Base-by-base conservation (phyloP, 129 eudicot species). In the Cynara cardunculus region DNA sequence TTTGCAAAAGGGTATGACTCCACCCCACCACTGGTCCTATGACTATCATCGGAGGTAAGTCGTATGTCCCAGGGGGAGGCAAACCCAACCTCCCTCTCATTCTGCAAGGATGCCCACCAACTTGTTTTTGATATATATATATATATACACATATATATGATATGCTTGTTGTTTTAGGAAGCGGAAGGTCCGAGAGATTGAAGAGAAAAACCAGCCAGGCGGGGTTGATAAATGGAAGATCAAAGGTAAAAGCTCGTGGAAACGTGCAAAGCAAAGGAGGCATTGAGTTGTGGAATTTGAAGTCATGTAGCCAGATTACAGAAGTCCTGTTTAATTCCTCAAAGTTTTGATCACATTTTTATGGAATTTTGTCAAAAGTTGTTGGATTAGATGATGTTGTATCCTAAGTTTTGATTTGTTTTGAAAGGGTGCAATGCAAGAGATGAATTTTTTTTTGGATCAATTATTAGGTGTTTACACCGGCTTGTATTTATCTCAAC, bases 141-240 rank as follows among this genome's bases (percentile, higher is more conserved):
- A 25, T 31, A 31, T 31, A 31, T 31, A 31, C 5, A 31, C 4
- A 31, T 4, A 31, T 4, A 32, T 7, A 34, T 14, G 6, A 13
- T 14, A 16, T 53, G 22, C 19, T 53, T 0, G 8, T 16, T 22
- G 2, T 61, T 76, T 19, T 77, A 94, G 98, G 91, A 94, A 94
- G 82, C 98, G 98, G 10, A 94, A 91, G 90, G 97, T 94, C 70
- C 81, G 76, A 39, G 96, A 94, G 85, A 91, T 91, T 73, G 97
- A 94, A 80, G 90, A 81, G 35, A 73, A 78, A 69, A 86, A 86
- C 78, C 83, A 85, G 61, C 96, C 98, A 4, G 91, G 81, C 27
- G 92, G 92, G n/a, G 90, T 88, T 34, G 94, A 84, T 75, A 94
- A 90, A 75, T 94, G 97, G 98, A 91, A 92, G 92, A 88, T 80